Base-by-base conservation (phyloP, 768 basidiomycete species). In the Kwoniella sp. region DNA sequence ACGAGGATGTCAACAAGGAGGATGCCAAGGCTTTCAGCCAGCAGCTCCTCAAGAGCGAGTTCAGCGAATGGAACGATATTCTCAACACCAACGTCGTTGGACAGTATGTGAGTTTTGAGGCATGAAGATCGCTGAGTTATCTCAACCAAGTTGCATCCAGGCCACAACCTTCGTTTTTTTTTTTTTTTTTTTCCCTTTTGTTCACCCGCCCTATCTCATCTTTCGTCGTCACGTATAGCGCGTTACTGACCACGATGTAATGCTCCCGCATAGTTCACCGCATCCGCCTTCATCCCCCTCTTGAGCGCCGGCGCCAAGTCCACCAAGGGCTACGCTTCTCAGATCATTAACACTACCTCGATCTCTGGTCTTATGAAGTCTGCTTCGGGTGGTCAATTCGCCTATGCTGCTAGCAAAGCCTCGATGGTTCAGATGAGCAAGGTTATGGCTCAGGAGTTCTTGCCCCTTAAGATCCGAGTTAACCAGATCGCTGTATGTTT, bases 281-380 rank as follows among this genome's bases (percentile, higher is more conserved):
- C 74, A 10, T 61, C 74, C 6, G 69, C 74, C 15, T 73, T 76
- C 64, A 59, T 76, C n/a, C 74, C 74, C 19, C 54, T 76, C 17
- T 60, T 76, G 22, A 58, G 49, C 37, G 62, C 58, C 27, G 72
- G 60, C 9, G 70, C 66, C 17, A 58, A 70, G 29, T 24, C 46
- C 9, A 63, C 65, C 25, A 71, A 71, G 50, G 67, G 68, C 15
- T 76, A 76, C 52, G 63, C 71, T 12, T 69, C 67, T 6, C 74
- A 76, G 53, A 68, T 76, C 37, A 68, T 76, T 63, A 76, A 73
- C 56, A 50, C 58, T 22, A 54, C 71, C 22, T 71, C 69, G 1
- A 76, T 76, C 55, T 69, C 69, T 30, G 71, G 72, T 0, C 44
- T 71, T 15, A 29, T 73, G 55, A 76, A 76, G 59, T 26, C 49